Evolutionary conservation across 805 yeast species (phyloP), one percentile per base, ranked within the genome.

Genomic region (Candida tallmaniae): DNA sequence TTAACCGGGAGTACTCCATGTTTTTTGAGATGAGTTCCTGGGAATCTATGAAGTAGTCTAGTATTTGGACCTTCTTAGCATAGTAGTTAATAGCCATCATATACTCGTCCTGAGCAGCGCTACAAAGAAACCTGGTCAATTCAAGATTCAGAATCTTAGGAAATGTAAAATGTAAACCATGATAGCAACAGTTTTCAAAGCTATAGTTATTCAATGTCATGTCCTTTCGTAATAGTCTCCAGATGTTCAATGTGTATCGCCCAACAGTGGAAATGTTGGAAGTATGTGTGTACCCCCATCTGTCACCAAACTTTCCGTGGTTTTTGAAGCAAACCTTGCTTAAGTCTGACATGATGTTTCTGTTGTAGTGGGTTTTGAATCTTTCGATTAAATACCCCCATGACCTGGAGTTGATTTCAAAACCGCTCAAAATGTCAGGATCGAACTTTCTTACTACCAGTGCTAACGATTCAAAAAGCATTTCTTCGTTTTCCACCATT

Each of bases 331-430:
- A 56, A 0, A 80, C 80, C 36, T 96, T 60, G 1, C 95, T 76
- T 1, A 88, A 52, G 27, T 76, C 72, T 0, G 67, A 61, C n/a
- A 73, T 53, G 3, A 87, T 43, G 44, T 85, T 82, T 9, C 70
- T 56, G 2, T 72, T 73, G 47, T 68, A 68, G 2, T 51, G 57
- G 0, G 38, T 41, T 12, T 63, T 52, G 36, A 74, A 70, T 29
- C 98, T 55, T 34, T 84, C 93, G 17, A 84, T 68, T 0, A 89
- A 34, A 48, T 84, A 93, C 0, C 98, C 97, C 97, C 97, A 90
- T 0, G 97, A 85, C 0, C 73, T 48, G 1, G 79, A 61, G 42
- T 86, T 83, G 5, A 86, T 70, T 49, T 93, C 98, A 53, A 73
- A 93, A 0, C 97, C 97, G 0, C 85, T 70, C 5, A 93, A 50